Conservation (phyloP, 2,329 filamentous ascomycete species). For the Fusarium avenaceum region DNA sequence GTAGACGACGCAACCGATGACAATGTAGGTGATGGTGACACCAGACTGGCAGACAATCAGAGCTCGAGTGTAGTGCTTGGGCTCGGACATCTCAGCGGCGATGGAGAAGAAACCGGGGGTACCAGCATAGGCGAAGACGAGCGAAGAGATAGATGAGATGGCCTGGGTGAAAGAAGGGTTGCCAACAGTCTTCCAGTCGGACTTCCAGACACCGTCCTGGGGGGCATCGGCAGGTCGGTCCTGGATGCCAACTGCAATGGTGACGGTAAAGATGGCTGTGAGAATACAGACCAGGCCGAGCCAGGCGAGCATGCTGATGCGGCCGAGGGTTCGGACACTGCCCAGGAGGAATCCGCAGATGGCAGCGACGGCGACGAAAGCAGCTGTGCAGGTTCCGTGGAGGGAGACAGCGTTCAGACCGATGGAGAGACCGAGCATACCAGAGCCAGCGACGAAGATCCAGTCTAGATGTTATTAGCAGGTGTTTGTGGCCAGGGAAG, state of each 20-base stretch:
- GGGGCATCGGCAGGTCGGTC: constrained; percentile 39
- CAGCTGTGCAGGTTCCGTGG: constrained; percentile 57
- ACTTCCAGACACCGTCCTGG: constrained; percentile 44
- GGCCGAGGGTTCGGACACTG: constrained; percentile 52
- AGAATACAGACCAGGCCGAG: constrained; percentile 43
- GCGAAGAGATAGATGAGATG: constrained; percentile 51
- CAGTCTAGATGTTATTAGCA: constrained; percentile 24
- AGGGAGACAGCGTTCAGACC: constrained; percentile 57
- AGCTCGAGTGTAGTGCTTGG: constrained; percentile 46
- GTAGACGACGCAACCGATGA: constrained; percentile 59
- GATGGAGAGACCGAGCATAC: constrained; percentile 53
- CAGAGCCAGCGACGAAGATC: constrained; percentile 39
- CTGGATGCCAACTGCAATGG: constrained; percentile 43
- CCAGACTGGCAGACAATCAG: constrained; percentile 48
- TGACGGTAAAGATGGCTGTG: constrained; percentile 43
- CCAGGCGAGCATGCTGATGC: constrained; percentile 53
- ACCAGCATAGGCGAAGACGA: constrained; percentile 57
- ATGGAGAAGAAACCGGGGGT: constrained; percentile 54
- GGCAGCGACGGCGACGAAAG: constrained; percentile 57
- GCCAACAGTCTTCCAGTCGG: constrained; percentile 51
- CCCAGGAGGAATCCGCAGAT: constrained; percentile 50
- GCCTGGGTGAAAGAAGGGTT: constrained; percentile 52
- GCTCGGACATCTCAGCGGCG: constrained; percentile 52
- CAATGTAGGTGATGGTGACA: constrained; percentile 52
- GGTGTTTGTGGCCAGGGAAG: accelerated